Conservation (phyloP, 2,329 filamentous ascomycete species). For the Mycosphaerella arachidis region DNA sequence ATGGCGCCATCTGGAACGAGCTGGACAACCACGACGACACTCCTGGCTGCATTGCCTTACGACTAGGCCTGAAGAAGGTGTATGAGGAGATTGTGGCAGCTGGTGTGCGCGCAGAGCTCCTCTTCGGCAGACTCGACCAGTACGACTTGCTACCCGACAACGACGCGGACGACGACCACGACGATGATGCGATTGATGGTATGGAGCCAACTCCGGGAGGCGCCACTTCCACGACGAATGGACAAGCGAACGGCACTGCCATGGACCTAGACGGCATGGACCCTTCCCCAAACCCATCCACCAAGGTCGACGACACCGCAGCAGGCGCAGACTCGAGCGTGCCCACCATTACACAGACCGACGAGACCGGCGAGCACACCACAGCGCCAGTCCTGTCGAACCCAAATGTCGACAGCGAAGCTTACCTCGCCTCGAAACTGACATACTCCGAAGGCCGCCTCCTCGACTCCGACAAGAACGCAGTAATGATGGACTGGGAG, state of each 20-base stretch:
- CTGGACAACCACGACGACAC: slow-evolving; percentile 83
- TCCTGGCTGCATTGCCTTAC: slow-evolving; percentile 76
- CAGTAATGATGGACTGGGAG: slow-evolving; percentile 53
- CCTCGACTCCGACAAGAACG: slow-evolving; percentile 48
- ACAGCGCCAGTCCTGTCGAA: slow-evolving; percentile 28
- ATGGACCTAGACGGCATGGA: slow-evolving; percentile 28
- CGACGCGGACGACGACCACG: slow-evolving; percentile 47
- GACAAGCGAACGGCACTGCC: slow-evolving; percentile 16
- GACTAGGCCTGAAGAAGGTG: slow-evolving; percentile 62
- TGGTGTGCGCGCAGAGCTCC: slow-evolving; percentile 81
- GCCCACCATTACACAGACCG: slow-evolving; percentile 24
- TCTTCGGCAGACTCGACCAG: slow-evolving; percentile 75
- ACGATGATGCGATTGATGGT: slow-evolving; percentile 33
- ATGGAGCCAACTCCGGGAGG: slow-evolving; percentile 30
- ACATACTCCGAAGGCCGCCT: slow-evolving; percentile 46
- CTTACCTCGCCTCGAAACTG: slow-evolving; percentile 46
- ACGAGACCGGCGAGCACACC: slow-evolving; percentile 23
- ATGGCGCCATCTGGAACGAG: slow-evolving; percentile 97
- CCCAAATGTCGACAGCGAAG: slow-evolving; percentile 42
- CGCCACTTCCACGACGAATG: slow-evolving; percentile 11
- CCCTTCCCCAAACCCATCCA: slow-evolving; percentile 32
- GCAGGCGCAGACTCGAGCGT: slow-evolving; percentile 17
- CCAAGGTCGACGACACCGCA: slow-evolving; percentile 25
- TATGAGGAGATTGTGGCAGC: slow-evolving; percentile 85
- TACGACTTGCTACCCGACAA: slow-evolving; percentile 68